Evolutionary conservation across 257 asterid genomes (phyloP).

Genomic region (Solanum arcanum): DNA sequence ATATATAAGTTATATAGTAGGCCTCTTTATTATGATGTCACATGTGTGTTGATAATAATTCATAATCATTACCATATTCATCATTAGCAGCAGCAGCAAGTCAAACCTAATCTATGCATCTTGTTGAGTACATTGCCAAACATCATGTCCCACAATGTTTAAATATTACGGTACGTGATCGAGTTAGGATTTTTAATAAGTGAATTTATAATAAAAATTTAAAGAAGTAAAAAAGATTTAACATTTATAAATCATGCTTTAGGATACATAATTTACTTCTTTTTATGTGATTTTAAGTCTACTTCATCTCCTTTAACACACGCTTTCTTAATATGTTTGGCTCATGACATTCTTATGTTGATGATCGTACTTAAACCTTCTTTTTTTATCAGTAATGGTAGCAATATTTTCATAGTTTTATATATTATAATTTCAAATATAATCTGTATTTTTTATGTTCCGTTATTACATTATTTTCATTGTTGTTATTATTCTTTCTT

Average conservation of each 20-base stretch:
- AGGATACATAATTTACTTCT: neutral
- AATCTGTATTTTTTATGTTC: neutral
- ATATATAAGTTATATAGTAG: neutral
- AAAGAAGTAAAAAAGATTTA: neutral
- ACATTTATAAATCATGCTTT: neutral
- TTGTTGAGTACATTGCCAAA: neutral
- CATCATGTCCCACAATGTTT: neutral
- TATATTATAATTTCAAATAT: neutral
- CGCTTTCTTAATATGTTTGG: too few species aligned
- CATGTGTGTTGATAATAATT: constrained; percentile 17
- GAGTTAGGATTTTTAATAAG: neutral
- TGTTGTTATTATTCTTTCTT: neutral
- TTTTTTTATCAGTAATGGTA: neutral
- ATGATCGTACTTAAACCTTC: neutral
- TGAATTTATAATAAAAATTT: neutral
- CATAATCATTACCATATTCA: neutral
- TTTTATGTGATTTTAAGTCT: neutral
- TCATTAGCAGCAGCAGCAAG: neutral
- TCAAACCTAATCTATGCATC: neutral
- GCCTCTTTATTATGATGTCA: constrained; percentile 34
- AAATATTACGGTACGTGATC: neutral
- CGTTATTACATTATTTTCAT: neutral
- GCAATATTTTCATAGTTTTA: neutral
- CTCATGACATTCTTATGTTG: neutral
- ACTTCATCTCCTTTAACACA: neutral